Percentiles rank a stretch among this genome's conserved stretches.
phyloP scores from a whole-genome alignment of 2,329 filamentous ascomycete species.

The Apiospora marii region DNA sequence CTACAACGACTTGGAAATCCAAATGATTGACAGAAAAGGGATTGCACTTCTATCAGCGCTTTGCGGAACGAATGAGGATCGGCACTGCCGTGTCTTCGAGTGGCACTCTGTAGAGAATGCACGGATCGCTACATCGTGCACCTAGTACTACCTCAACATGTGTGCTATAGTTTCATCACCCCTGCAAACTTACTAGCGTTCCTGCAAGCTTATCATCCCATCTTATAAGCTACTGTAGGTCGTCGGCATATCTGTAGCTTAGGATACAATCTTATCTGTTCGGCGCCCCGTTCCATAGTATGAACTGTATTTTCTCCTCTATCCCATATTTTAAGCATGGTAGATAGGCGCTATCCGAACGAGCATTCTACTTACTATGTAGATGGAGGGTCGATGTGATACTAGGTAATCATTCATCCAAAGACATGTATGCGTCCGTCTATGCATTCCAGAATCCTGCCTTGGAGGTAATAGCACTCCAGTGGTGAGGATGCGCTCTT shows the following conservation, averaged over 20 bases:
- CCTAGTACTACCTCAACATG: background rate
- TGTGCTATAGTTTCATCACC: background rate
- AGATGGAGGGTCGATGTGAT: background rate
- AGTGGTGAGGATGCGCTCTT: background rate
- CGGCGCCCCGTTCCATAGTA: background rate
- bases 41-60: background rate
- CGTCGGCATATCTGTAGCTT: slow-evolving; percentile 5
- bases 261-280: background rate
- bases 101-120: background rate
- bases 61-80: background rate
- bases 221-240: background rate
- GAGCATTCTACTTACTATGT: background rate
- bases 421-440: too few relatives aligned
- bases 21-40: background rate
- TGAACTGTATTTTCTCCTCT: background rate
- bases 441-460: too few relatives aligned
- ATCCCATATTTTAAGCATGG: background rate
- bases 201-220: slow-evolving; percentile 9
- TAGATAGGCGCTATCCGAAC: background rate
- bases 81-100: background rate
- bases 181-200: background rate
- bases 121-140: slow-evolving; percentile 16
- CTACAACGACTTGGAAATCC: too few relatives aligned
- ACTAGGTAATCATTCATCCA: too few relatives aligned
- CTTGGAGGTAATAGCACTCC: background rate